These are phyloP conservation scores for Aspergillus mulundensis DNA, from an alignment of 495 filamentous ascomycete genomes.

Conservation along the genomic window DNA sequence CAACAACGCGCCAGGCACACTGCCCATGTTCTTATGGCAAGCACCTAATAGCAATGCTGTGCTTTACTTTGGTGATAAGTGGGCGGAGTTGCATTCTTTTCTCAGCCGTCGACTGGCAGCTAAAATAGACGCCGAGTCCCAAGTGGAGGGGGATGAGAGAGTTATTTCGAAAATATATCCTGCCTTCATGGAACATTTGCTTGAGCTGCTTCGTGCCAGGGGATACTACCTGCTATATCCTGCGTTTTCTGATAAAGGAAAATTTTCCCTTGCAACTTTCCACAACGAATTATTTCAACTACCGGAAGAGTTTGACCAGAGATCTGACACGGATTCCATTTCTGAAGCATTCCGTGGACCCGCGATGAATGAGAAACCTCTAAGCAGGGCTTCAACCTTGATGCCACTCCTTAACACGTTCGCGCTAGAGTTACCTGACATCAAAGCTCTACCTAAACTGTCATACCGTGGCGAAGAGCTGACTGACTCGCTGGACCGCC, in stretches of 20 bases:
- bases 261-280: constrained; percentile 54
- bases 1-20: constrained; percentile 19
- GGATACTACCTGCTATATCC: constrained; percentile 78
- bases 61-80: constrained; percentile 77
- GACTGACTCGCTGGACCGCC: constrained; percentile 8
- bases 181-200: constrained; percentile 71
- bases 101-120: constrained; percentile 53
- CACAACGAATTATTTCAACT: constrained; percentile 68
- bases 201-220: constrained; percentile 64
- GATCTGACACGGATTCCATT: background rate
- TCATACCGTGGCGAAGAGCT: constrained; percentile 33
- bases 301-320: constrained; percentile 57
- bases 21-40: constrained; percentile 73
- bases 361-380: constrained; percentile 18
- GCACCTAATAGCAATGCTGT: constrained; percentile 74
- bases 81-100: constrained; percentile 75
- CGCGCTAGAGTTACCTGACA: constrained; percentile 28
- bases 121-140: constrained; percentile 34
- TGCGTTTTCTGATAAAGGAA: constrained; percentile 40
- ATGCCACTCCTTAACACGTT: constrained; percentile 34
- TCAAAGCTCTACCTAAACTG: constrained; percentile 31
- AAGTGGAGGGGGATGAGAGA: constrained; percentile 22
- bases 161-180: constrained; percentile 59
- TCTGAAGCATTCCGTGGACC: constrained; percentile 5
- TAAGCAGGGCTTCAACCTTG: constrained; percentile 23